Conservation (phyloP, 2,329 filamentous ascomycete species). For the Nothopassalora personata region DNA sequence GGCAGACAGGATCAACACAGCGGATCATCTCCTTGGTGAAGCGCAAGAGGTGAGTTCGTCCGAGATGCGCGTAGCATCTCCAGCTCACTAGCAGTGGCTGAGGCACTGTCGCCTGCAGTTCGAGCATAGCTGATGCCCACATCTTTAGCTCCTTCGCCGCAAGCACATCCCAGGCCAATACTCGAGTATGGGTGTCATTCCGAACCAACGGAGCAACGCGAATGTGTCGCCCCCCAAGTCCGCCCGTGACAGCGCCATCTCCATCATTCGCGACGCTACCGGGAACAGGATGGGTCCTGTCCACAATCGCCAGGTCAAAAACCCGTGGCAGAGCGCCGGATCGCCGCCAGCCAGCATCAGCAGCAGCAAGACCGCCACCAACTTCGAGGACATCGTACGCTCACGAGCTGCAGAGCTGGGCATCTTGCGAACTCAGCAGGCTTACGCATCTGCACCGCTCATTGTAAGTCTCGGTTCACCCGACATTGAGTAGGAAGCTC, state of each 20-base stretch:
- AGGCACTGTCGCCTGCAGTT: too few species aligned
- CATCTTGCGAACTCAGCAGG: slow-evolving; percentile 6
- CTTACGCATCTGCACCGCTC: neutral
- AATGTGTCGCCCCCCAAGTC: neutral
- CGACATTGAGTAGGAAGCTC: neutral
- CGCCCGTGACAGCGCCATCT: neutral
- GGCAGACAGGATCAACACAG: neutral
- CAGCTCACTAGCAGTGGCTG: too few species aligned
- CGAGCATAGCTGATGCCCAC: too few species aligned
- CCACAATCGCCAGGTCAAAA: slow-evolving; percentile 1
- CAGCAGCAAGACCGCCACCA: neutral
- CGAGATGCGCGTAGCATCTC: too few species aligned
- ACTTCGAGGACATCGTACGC: slow-evolving; percentile 6
- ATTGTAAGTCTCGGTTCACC: neutral
- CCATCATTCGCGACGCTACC: neutral
- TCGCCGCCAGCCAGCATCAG: neutral
- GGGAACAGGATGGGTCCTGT: neutral
- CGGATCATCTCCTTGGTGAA: neutral
- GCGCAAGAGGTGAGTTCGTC: neutral
- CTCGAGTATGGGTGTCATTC: neutral
- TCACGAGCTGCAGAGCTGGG: slow-evolving; percentile 11
- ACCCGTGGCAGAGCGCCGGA: neutral
- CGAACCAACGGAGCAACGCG: neutral
- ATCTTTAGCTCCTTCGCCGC: neutral
- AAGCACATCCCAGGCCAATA: neutral